phyloP scores from a whole-genome alignment of 495 filamentous ascomycete genomes.

The Penicillium diatomitis region DNA sequence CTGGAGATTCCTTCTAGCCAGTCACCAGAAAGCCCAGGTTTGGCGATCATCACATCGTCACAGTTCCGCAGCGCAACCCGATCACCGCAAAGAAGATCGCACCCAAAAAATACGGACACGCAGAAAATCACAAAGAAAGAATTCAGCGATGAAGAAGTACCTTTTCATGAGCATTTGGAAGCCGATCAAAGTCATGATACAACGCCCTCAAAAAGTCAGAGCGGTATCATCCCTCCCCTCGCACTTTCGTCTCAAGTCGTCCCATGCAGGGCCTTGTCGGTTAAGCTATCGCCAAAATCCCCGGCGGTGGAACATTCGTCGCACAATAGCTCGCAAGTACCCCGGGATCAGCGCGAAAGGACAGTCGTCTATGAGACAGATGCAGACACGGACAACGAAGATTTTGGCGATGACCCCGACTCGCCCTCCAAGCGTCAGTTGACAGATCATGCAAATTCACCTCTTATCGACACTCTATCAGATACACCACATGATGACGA shows the following conservation, averaged over 20 bases:
- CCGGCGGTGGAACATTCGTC: too few species aligned
- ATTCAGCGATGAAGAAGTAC: not conserved
- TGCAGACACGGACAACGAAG: constrained; percentile 30
- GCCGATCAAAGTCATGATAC: too few species aligned
- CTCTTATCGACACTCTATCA: constrained; percentile 1
- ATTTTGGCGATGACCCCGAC: constrained; percentile 17
- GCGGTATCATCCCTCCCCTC: too few species aligned
- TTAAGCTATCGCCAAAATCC: too few species aligned
- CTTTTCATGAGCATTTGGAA: too few species aligned
- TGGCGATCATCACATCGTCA: constrained; percentile 32
- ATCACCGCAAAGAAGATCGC: constrained; percentile 18
- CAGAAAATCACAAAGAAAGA: constrained; percentile 18
- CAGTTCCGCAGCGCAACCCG: constrained; percentile 26
- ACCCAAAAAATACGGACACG: not conserved
- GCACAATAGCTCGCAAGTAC: too few species aligned
- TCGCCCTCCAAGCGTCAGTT: not conserved
- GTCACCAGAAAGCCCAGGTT: constrained; percentile 35
- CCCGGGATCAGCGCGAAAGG: constrained; percentile 13
- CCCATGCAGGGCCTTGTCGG: too few species aligned
- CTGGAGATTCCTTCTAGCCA: constrained; percentile 39
- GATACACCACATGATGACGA: constrained; percentile 17
- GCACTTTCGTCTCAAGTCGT: too few species aligned
- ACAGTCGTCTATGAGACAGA: constrained; percentile 40
- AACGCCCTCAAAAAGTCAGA: too few species aligned
- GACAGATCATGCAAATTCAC: not conserved